phyloP scores from a whole-genome alignment of 2,329 filamentous ascomycete species.

The Aschersonia sp. region DNA sequence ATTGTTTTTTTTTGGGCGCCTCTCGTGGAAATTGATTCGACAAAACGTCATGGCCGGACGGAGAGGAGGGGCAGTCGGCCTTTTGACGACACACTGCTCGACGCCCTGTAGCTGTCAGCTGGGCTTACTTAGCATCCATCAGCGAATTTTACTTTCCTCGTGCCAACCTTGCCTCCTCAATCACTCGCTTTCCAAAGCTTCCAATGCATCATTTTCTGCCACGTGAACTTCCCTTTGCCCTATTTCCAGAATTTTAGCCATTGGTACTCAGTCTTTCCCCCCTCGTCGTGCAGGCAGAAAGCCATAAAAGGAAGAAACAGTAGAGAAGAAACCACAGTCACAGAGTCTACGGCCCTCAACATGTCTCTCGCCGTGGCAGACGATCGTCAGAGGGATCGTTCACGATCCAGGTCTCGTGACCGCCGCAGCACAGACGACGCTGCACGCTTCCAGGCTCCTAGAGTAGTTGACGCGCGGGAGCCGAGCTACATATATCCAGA shows the following conservation, averaged over 20 bases:
- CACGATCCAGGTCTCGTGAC: conserved; percentile 29
- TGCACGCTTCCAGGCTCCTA: conserved; percentile 14
- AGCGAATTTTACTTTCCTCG: too few relatives aligned
- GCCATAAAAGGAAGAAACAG: too few relatives aligned
- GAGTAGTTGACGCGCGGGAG: conserved; percentile 25
- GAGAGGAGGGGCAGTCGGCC: background rate
- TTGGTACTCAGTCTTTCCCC: too few relatives aligned
- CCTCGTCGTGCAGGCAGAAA: too few relatives aligned
- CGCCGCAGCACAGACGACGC: conserved; percentile 16
- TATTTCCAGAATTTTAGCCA: too few relatives aligned
- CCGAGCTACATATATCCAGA: conserved; percentile 26
- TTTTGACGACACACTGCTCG: background rate
- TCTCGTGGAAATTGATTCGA: background rate
- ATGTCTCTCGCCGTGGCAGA: conserved; percentile 40
- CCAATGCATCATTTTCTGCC: too few relatives aligned
- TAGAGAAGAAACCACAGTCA: background rate
- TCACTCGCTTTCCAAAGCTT: too few relatives aligned
- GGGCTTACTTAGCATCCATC: too few relatives aligned
- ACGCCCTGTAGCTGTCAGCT: background rate
- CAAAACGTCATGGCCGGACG: background rate
- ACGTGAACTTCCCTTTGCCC: too few relatives aligned
- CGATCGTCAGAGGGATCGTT: conserved; percentile 27
- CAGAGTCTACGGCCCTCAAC: conserved; percentile 2
- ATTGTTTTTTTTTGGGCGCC: background rate
- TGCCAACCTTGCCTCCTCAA: too few relatives aligned